Conservation (phyloP, 306 rosid genomes). For the Fagus sylvatica region DNA sequence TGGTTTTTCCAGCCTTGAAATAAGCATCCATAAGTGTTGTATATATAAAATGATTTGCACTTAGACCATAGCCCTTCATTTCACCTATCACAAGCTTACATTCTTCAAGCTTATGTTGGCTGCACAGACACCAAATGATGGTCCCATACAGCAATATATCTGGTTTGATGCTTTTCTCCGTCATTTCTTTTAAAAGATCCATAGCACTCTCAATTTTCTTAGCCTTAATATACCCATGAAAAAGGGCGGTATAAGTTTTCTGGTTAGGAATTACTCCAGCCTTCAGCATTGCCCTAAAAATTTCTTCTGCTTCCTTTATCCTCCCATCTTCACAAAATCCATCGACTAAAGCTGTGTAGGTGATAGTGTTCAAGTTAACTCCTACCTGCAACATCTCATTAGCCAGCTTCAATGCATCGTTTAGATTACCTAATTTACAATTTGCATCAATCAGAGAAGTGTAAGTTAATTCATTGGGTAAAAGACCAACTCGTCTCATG, state of each 20-base stretch:
- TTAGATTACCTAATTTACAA: constrained; percentile 70
- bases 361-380: constrained; percentile 55
- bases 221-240: constrained; percentile 83
- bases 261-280: constrained; percentile 64
- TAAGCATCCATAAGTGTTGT: constrained; percentile 83
- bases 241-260: constrained; percentile 60
- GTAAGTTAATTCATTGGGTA: constrained; percentile 82
- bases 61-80: constrained; percentile 59
- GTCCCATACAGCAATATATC: constrained; percentile 74
- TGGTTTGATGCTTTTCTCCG: constrained; percentile 57
- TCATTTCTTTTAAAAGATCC: constrained; percentile 63
- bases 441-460: constrained; percentile 87
- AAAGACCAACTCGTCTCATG: constrained; percentile 78
- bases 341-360: constrained; percentile 68
- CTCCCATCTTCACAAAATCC: constrained; percentile 82
- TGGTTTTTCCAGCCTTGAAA: constrained; percentile 69
- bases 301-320: constrained; percentile 75
- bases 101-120: constrained; percentile 66
- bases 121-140: constrained; percentile 72
- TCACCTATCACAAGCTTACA: constrained; percentile 51
- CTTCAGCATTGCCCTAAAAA: constrained; percentile 57
- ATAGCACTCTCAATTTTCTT: constrained; percentile 58
- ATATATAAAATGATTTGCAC: constrained; percentile 62
- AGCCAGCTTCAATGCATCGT: constrained; percentile 68
- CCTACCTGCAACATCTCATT: constrained; percentile 72